phyloP scores from a whole-genome alignment of 768 basidiomycete genomes.

The Pisolithus orientalis region DNA sequence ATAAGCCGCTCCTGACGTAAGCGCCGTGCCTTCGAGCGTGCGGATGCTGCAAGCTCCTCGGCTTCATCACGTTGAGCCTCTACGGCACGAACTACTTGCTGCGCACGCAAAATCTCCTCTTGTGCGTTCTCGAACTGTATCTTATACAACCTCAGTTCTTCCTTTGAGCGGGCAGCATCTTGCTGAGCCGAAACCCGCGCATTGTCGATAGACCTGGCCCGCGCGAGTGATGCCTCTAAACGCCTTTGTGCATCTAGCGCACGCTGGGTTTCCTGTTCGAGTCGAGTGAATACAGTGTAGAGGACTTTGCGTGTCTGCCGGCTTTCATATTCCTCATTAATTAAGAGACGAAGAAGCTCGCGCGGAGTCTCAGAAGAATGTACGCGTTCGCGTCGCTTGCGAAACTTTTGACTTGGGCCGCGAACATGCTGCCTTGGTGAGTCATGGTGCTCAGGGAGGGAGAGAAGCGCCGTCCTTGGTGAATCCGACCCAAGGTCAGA shows the following conservation, averaged over 20 bases:
- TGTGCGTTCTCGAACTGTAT: conserved; percentile 54
- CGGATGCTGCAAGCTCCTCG: conserved; percentile 39
- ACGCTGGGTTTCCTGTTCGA: conserved; percentile 32
- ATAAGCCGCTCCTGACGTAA: conserved; percentile 42
- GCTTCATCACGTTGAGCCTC: conserved; percentile 45
- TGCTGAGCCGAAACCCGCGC: conserved; percentile 25
- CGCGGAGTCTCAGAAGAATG: conserved; percentile 24
- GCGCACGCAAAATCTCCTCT: conserved; percentile 50
- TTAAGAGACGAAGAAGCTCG: conserved; percentile 29
- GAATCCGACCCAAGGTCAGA: conserved; percentile 23
- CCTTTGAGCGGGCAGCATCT: conserved; percentile 27
- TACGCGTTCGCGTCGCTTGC: conserved; percentile 28
- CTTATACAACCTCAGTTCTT: conserved; percentile 53
- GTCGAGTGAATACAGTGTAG: conserved; percentile 31
- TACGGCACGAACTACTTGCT: conserved; percentile 43
- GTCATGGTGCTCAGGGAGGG: conserved; percentile 12
- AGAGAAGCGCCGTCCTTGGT: conserved; percentile 24
- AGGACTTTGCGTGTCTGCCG: conserved; percentile 34
- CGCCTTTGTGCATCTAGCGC: conserved; percentile 30
- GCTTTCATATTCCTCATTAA: conserved; percentile 36
- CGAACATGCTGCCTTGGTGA: conserved; percentile 9
- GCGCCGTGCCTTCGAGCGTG: conserved; percentile 40
- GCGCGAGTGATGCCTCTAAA: conserved; percentile 24
- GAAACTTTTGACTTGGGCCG: conserved; percentile 28
- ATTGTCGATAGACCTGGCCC: conserved; percentile 26